Conservation (phyloP, 2,329 filamentous ascomycete species). For the Colletotrichum caudatum region DNA sequence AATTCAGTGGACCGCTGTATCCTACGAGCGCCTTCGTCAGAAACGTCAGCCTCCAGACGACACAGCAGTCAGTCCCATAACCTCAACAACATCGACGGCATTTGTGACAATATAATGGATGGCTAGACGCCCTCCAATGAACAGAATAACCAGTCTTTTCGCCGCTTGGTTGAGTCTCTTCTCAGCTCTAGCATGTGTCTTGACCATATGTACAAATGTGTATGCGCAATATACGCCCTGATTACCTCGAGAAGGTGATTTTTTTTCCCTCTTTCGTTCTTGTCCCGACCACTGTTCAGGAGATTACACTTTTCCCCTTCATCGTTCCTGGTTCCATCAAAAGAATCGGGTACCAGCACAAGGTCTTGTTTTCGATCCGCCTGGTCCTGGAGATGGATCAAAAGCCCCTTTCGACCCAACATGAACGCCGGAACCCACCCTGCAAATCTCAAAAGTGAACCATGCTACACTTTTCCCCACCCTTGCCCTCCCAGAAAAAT, state of each 20-base stretch:
- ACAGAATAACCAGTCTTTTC: conserved; percentile 10
- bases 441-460: conserved; percentile 27
- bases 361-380: not conserved
- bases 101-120: not conserved
- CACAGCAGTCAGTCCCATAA: not conserved
- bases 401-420: conserved; percentile 21
- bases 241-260: conserved; percentile 31
- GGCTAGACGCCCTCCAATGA: conserved; percentile 6
- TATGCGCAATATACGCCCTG: conserved; percentile 29
- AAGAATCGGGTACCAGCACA: not conserved
- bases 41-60: conserved; percentile 46
- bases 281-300: conserved; percentile 2
- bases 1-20: conserved; percentile 78
- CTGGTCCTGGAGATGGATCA: conserved; percentile 8
- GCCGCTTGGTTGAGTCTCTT: conserved; percentile 30
- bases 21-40: conserved; percentile 69
- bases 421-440: conserved; percentile 36
- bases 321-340: not conserved
- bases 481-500: conserved; percentile 20
- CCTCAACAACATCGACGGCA: not conserved
- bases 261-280: not conserved
- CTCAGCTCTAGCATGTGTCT: conserved; percentile 14
- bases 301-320: not conserved
- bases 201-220: conserved; percentile 37
- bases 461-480: conserved; percentile 34